phyloP scores from a whole-genome alignment of 257 asterid genomes.

The Datura wrightii region DNA sequence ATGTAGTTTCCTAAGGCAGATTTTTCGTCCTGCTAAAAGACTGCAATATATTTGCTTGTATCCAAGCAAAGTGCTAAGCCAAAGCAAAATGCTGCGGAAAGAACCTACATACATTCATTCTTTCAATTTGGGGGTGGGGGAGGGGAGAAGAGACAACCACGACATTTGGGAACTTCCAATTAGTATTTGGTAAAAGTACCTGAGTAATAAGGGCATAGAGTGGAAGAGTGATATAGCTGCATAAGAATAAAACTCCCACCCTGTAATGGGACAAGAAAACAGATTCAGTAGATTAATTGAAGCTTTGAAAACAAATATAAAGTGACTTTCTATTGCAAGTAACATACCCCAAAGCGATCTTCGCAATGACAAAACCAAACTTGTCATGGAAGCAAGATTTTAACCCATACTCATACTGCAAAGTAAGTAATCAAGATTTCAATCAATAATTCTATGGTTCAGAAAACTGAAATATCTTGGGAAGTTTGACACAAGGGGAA shows the following conservation, averaged over 20 bases:
- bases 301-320: not conserved
- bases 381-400: constrained; percentile 77
- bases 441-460: constrained; percentile 23
- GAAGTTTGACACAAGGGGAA: not conserved
- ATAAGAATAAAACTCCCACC: constrained; percentile 65
- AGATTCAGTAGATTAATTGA: constrained; percentile 10
- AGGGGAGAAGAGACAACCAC: not conserved
- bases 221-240: constrained; percentile 95
- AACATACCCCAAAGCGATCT: constrained; percentile 71
- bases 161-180: not conserved
- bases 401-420: constrained; percentile 68
- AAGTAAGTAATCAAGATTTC: not conserved
- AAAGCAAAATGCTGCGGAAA: constrained; percentile 5
- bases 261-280: constrained; percentile 44
- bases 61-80: not conserved
- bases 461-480: not conserved
- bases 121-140: not conserved
- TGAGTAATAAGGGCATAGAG: constrained; percentile 85
- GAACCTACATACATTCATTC: not conserved
- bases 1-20: not conserved
- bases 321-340: not conserved
- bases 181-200: constrained; percentile 20
- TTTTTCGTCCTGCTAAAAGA: not conserved
- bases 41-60: constrained; percentile 19
- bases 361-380: constrained; percentile 54